Base-by-base conservation (phyloP, 225 moss, liverwort and hornwort species). In the Pseudisothecium myosuroides region DNA sequence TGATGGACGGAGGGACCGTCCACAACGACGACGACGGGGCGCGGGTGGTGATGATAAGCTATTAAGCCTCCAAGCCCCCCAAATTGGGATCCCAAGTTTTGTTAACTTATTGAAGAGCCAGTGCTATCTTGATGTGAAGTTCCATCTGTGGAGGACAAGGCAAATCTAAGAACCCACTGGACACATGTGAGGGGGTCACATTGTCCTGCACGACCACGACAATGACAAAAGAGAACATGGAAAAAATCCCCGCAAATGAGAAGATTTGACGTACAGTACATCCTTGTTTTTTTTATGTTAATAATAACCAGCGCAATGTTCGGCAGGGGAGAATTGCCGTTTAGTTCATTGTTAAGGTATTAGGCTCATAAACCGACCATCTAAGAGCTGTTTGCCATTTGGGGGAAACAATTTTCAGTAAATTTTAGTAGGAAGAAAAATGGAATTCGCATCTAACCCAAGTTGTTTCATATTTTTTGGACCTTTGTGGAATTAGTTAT, bases 281-380 rank as follows among this genome's bases (percentile, higher is more conserved):
- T 55, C 55, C 6, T 55, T 19, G 7, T 55, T 55, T 55, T 55
- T 55, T 2, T 18, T n/a, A 11, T 18, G 18, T 17, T 65, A 18
- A n/a, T n/a, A n/a, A n/a, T n/a, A n/a, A 19, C 10, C 18, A 65
- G 2, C 7, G 9, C 28, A 17, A 28, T 45, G 17, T 45, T 15
- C 0, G 1, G 50, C 50, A 14, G 50, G n/a, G 43, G 15, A 72
- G 3, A 28, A 8, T 7, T 4, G 0, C 1, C 0, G 3, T 24
- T 4, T 39, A 23, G 7, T 41, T 71, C 1, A 71, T 41, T 26
- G n/a, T n/a, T n/a, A n/a, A n/a, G n/a, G n/a, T n/a, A n/a, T n/a
- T n/a, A n/a, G n/a, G n/a, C n/a, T n/a, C n/a, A n/a, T n/a, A n/a
- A n/a, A n/a, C n/a, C n/a, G n/a, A n/a, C n/a, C n/a, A n/a, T n/a